Conservation (phyloP, 352 stramenopile genomes). For the Globisporangium paddicum region DNA sequence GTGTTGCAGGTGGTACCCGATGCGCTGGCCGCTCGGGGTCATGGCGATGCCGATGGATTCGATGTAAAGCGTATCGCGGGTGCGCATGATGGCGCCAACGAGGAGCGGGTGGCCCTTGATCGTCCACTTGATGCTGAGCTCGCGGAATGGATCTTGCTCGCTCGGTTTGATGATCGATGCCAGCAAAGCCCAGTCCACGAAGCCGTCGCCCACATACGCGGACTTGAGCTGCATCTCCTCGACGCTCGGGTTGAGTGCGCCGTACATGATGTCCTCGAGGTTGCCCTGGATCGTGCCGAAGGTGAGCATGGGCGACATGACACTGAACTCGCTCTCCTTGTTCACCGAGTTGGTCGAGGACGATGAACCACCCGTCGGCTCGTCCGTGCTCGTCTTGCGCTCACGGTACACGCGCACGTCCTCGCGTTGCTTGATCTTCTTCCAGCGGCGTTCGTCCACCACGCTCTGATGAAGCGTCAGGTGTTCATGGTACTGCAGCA, state of each 20-base stretch:
- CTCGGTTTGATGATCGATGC: constrained; percentile 26
- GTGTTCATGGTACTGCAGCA: neutral
- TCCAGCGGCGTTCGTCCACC: constrained; percentile 36
- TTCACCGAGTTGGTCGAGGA: no score
- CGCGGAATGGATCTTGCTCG: constrained; percentile 36
- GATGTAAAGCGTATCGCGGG: constrained; percentile 57
- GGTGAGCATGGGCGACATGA: constrained; percentile 7
- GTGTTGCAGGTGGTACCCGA: constrained; percentile 54
- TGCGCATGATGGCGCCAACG: constrained; percentile 36
- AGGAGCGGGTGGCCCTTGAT: constrained; percentile 35
- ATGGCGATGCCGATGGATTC: constrained; percentile 38
- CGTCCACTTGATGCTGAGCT: constrained; percentile 43
- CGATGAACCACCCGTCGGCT: neutral
- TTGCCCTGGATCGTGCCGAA: constrained; percentile 26
- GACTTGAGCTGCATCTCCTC: constrained; percentile 45
- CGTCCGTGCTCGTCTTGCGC: neutral
- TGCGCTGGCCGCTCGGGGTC: constrained; percentile 33
- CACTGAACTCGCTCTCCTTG: no score
- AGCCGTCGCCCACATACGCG: constrained; percentile 38
- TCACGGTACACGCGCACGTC: constrained; percentile 1
- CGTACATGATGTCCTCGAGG: constrained; percentile 57
- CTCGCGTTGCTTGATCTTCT: constrained; percentile 11
- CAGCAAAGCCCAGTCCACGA: constrained; percentile 42
- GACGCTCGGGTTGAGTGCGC: constrained; percentile 32
- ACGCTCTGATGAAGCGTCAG: constrained; percentile 19